phyloP scores from a whole-genome alignment of 192 early-diverging fungal species.

The Podila epicladia region DNA sequence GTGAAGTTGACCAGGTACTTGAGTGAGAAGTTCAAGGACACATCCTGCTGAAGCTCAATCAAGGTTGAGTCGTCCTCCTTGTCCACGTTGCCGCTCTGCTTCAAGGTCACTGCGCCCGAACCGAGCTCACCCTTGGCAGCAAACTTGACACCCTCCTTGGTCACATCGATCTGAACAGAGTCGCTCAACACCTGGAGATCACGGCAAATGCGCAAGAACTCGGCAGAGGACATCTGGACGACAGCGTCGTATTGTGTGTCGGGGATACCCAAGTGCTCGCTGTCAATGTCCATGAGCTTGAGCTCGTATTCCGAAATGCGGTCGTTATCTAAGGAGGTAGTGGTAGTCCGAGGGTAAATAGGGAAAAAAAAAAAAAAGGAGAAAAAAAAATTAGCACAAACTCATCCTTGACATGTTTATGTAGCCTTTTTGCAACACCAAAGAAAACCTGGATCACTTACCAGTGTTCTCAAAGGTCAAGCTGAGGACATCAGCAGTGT shows the following conservation, averaged over 20 bases:
- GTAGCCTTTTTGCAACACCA: no score
- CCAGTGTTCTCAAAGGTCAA: conserved; percentile 80
- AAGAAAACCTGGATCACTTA: conserved; percentile 11
- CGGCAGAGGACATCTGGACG: conserved; percentile 86
- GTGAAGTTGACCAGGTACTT: conserved; percentile 96
- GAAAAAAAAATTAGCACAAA: no score
- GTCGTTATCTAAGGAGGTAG: conserved; percentile 56
- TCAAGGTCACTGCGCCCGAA: conserved; percentile 83
- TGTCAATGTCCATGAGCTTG: conserved; percentile 99
- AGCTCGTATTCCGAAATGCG: conserved; percentile 91
- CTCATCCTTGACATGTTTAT: no score
- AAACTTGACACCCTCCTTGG: conserved; percentile 96
- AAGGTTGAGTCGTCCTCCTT: conserved; percentile 70
- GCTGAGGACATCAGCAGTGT: conserved; percentile 80
- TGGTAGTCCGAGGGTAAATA: neutral
- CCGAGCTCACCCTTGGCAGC: conserved; percentile 88
- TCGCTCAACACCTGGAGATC: conserved; percentile 89
- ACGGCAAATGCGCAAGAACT: conserved; percentile 93
- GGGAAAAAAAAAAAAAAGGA: neutral
- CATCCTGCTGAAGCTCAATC: conserved; percentile 86
- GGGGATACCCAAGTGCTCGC: conserved; percentile 94
- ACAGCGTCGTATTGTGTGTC: conserved; percentile 94
- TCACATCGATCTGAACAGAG: conserved; percentile 87
- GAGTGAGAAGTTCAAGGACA: conserved; percentile 87
- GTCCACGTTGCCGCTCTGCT: conserved; percentile 79